A percentile compares a stretch with the other conserved stretches of the same genome.
Conservation (phyloP, 176 grass and related monocot species). For the Cocos nucifera region DNA sequence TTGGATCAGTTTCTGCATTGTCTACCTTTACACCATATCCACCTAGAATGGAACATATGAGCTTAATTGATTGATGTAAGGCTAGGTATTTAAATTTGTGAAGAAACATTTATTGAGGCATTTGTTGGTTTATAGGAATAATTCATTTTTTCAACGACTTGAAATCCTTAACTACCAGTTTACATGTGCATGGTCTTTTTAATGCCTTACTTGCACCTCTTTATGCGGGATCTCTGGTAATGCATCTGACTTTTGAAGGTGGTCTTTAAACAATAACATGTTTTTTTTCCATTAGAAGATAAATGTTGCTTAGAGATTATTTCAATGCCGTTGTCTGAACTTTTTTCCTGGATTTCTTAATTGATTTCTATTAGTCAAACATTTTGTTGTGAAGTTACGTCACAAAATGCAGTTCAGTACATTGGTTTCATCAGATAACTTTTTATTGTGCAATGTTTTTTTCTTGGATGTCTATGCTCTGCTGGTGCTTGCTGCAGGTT, state of each 20-base stretch:
- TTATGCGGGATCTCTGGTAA: slow-evolving; percentile 92
- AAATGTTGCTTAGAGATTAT: no score
- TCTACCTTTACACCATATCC: slow-evolving; percentile 98
- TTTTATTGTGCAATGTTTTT: background rate
- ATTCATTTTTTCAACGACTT: slow-evolving; percentile 1
- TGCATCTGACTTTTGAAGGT: no score
- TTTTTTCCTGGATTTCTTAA: no score
- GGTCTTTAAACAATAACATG: no score
- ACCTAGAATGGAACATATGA: background rate
- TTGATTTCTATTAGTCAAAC: no score
- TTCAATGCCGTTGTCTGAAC: no score
- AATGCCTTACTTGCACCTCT: slow-evolving; percentile 89
- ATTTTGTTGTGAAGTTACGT: no score
- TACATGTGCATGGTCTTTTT: slow-evolving; percentile 99
- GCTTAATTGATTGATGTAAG: no score
- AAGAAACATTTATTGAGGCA: background rate
- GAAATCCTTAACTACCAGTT: slow-evolving; percentile 62
- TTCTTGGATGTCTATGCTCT: slow-evolving; percentile 24
- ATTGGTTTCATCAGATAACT: background rate
- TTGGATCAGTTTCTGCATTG: slow-evolving; percentile 81
- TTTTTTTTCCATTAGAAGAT: no score
- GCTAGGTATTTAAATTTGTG: background rate
- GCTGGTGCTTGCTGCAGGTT: slow-evolving; percentile 39
- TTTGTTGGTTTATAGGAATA: background rate
- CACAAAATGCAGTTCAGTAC: no score